These are phyloP conservation scores for Prinsepia uniflora DNA, from an alignment of 306 rosid genomes.

Conservation along the genomic window DNA sequence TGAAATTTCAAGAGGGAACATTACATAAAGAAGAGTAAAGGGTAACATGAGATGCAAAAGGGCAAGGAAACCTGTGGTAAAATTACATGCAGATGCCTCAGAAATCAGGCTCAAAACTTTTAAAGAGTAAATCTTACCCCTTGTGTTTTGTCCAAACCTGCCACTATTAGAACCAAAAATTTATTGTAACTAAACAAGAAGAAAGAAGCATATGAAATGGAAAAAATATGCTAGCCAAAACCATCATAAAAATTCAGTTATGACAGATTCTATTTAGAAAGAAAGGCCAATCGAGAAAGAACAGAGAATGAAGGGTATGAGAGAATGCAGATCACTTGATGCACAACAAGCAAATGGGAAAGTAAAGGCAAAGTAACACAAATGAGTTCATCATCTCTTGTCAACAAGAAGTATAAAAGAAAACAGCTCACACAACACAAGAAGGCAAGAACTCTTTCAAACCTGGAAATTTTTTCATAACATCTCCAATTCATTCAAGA, in stretches of 20 bases:
- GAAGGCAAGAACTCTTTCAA: neutral
- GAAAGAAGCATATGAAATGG: neutral
- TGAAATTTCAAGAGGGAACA: neutral
- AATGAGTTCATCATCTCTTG: neutral
- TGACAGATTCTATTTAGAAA: neutral
- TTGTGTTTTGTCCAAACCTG: neutral
- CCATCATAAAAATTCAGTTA: neutral
- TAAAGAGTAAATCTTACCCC: neutral
- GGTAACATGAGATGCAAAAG: no score
- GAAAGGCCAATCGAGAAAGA: neutral
- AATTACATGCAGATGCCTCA: no score
- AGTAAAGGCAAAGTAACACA: neutral
- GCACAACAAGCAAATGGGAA: slow-evolving; percentile 2
- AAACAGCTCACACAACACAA: neutral
- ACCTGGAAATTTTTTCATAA: slow-evolving; percentile 4
- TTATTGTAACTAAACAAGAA: neutral
- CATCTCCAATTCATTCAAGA: slow-evolving; percentile 11
- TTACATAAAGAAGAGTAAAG: neutral
- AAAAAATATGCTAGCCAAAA: neutral
- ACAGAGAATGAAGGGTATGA: neutral
- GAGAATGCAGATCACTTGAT: neutral
- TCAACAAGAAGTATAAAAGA: neutral
- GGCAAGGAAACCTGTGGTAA: no score
- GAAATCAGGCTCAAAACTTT: neutral
- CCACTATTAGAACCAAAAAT: neutral